Evolutionary conservation across 495 filamentous ascomycete genomes (phyloP).

Genomic region (Lasiosphaeria ovina): DNA sequence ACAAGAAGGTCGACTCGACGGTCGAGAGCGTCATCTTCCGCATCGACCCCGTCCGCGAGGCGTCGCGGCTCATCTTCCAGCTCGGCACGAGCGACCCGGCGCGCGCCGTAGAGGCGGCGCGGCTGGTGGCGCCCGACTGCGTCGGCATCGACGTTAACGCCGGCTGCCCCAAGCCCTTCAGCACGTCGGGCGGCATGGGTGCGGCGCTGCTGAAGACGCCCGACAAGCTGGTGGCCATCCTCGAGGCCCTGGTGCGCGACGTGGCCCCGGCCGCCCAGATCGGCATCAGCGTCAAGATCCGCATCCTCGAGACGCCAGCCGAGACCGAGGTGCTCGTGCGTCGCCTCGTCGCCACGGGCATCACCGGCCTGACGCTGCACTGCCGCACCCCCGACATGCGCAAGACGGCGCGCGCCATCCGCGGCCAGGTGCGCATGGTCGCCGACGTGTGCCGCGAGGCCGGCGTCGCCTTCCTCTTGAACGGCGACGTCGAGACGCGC

Average conservation of each 20-base stretch:
- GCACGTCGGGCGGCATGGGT: constrained; percentile 88
- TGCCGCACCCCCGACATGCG: constrained; percentile 96
- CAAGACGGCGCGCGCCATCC: constrained; percentile 79
- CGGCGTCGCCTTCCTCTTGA: constrained; percentile 89
- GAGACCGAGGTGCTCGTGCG: constrained; percentile 72
- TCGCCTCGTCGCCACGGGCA: constrained; percentile 75
- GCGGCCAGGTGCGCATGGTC: constrained; percentile 81
- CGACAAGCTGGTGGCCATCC: constrained; percentile 76
- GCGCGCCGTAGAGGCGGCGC: constrained; percentile 77
- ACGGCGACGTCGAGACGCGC: constrained; percentile 79
- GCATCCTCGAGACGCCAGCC: constrained; percentile 73
- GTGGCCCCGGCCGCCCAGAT: constrained; percentile 74
- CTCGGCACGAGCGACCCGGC: constrained; percentile 81
- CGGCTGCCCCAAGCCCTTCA: constrained; percentile 96
- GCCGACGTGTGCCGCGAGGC: constrained; percentile 70
- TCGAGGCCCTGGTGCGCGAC: constrained; percentile 74
- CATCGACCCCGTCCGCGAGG: constrained; percentile 72
- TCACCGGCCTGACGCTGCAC: constrained; percentile 88
- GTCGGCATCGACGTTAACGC: constrained; percentile 95
- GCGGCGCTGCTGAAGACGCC: constrained; percentile 82
- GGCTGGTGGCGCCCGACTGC: constrained; percentile 79
- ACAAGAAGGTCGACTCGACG: constrained; percentile 44
- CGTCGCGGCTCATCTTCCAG: constrained; percentile 77
- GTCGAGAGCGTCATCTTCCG: constrained; percentile 78
- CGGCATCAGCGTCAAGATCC: constrained; percentile 93